These are phyloP conservation scores for Dichotomopilus funicola DNA, from an alignment of 2,329 filamentous ascomycete genomes.

Conservation along the genomic window DNA sequence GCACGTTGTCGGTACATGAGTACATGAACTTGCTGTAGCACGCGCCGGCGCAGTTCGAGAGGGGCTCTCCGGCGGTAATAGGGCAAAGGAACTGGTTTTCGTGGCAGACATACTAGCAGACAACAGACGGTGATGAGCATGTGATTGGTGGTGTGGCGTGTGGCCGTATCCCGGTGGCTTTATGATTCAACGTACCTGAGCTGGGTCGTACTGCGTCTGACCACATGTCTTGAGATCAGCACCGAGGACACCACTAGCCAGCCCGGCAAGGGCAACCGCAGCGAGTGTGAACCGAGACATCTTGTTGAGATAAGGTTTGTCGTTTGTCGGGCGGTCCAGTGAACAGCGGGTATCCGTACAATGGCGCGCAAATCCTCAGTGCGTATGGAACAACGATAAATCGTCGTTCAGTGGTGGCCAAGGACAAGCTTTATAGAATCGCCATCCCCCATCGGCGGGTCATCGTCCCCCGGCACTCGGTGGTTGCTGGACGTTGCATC, in stretches of 20 bases:
- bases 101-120: constrained; percentile 28
- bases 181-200: constrained; percentile 15
- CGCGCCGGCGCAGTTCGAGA: constrained; percentile 30
- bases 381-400: too few relatives aligned
- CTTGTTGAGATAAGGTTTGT: background rate
- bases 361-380: too few relatives aligned
- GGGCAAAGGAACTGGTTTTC: constrained; percentile 30
- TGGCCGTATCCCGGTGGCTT: too few relatives aligned
- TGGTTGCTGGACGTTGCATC: too few relatives aligned
- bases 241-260: constrained; percentile 11
- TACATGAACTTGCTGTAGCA: constrained; percentile 33
- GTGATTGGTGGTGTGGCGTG: too few relatives aligned
- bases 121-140: constrained; percentile 1
- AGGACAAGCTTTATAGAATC: too few relatives aligned
- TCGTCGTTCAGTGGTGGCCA: too few relatives aligned
- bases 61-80: constrained; percentile 29
- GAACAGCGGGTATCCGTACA: too few relatives aligned
- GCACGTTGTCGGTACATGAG: constrained; percentile 25
- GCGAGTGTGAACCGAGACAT: constrained; percentile 18
- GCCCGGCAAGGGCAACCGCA: constrained; percentile 13
- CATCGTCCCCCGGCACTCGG: too few relatives aligned
- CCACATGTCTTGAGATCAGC: constrained; percentile 20
- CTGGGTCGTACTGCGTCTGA: constrained; percentile 21
- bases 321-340: too few relatives aligned
- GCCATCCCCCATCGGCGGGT: too few relatives aligned